Conservation (phyloP, 306 rosid genomes). For the Acmispon strigosus region DNA sequence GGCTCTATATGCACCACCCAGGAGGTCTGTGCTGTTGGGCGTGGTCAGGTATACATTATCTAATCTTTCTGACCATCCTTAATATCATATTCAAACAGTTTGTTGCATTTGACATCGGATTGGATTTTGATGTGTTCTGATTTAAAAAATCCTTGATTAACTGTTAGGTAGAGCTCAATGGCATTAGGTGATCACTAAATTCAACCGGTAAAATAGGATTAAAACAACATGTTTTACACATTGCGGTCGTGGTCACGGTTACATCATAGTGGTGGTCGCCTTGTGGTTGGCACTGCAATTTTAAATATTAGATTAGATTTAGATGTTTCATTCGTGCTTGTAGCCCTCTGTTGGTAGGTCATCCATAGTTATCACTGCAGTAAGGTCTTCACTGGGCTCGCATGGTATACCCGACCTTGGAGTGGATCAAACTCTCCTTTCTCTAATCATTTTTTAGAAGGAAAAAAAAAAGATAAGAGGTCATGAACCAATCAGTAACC, state of each 20-base stretch:
- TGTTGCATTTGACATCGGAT: not conserved
- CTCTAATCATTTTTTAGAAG: not conserved
- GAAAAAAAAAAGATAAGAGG: not conserved
- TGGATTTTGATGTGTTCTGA: not conserved
- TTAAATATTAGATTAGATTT: not conserved
- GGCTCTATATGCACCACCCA: conserved; percentile 96
- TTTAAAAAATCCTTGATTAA: not conserved
- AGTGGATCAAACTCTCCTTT: not conserved
- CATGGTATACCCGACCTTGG: not conserved
- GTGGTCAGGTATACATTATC: conserved; percentile 67
- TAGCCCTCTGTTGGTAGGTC: not conserved
- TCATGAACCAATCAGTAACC: not conserved
- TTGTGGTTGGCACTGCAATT: not conserved
- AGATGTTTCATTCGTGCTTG: not conserved
- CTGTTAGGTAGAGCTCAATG: not conserved
- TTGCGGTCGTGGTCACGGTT: not conserved
- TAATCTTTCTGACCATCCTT: not conserved
- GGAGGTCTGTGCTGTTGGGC: conserved; percentile 94
- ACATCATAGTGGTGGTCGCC: too few relatives aligned
- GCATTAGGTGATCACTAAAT: too few relatives aligned
- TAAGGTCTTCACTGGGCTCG: not conserved
- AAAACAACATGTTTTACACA: not conserved
- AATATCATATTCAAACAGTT: not conserved
- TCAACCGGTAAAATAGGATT: not conserved
- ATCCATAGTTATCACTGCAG: not conserved